Evolutionary conservation across 73 alveolate genomes (phyloP).

Genomic region (Tetrahymena thermophila): DNA sequence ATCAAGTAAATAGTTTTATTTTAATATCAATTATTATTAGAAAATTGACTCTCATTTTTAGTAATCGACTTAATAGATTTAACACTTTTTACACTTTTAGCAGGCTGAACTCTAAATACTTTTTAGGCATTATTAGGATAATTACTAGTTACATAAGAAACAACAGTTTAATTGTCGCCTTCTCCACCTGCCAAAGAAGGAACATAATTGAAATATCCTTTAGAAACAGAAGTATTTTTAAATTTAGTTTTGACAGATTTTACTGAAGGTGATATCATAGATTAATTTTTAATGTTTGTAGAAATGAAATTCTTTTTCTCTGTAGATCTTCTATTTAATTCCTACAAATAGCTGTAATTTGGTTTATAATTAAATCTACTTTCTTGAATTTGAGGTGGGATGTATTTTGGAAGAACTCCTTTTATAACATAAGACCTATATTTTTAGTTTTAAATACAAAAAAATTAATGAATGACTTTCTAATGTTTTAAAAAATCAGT

Average conservation of each 20-base stretch:
- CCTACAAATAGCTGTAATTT: background rate
- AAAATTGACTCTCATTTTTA: background rate
- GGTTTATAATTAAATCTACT: background rate
- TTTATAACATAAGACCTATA: conserved; percentile 28
- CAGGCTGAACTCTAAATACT: background rate
- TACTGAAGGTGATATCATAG: background rate
- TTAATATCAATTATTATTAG: background rate
- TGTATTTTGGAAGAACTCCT: conserved; percentile 33
- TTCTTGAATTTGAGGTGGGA: conserved; percentile 33
- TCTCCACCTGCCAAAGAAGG: background rate
- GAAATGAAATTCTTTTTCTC: background rate
- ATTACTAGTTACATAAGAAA: background rate
- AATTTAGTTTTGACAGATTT: background rate
- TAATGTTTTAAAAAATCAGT: background rate
- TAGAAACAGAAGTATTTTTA: background rate
- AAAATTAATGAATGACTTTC: background rate
- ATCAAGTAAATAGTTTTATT: background rate
- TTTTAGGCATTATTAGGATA: background rate
- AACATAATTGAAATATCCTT: background rate
- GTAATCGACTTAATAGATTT: background rate
- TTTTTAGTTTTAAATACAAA: background rate
- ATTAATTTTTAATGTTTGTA: background rate
- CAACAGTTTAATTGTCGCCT: background rate
- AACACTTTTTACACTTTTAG: background rate
- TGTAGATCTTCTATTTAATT: background rate